Percentiles rank a stretch among this genome's conserved stretches.
These are phyloP conservation scores for Moricandia arvensis DNA, from an alignment of 345 rosid species.

Conservation along the genomic window DNA sequence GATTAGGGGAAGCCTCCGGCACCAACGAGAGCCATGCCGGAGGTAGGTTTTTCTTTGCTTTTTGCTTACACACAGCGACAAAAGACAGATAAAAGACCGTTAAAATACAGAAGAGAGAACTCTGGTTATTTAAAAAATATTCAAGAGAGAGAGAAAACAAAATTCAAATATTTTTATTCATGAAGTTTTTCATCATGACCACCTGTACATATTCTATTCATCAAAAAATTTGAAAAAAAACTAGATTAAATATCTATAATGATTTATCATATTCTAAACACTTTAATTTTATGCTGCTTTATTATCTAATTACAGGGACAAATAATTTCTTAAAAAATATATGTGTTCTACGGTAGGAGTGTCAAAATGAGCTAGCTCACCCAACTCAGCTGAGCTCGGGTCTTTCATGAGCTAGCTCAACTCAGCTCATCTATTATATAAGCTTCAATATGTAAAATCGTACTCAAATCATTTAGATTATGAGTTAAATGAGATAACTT, in stretches of 20 bases:
- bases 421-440: no score
- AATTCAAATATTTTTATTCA: neutral
- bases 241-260: neutral
- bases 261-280: neutral
- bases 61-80: neutral
- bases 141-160: neutral
- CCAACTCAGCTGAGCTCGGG: no score
- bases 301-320: neutral
- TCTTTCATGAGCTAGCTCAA: no score
- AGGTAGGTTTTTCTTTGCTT: neutral
- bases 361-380: no score
- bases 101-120: neutral
- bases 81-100: neutral
- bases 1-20: no score
- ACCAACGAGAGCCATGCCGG: no score
- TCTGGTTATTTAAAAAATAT: neutral
- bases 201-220: neutral
- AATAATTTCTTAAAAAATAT: no score
- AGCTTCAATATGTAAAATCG: no score
- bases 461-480: no score
- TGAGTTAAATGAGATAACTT: no score
- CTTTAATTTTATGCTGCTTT: neutral
- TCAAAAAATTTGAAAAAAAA: neutral
- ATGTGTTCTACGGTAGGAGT: neutral
- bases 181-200: neutral